Base-by-base conservation (phyloP, 306 rosid genomes). In the Pachyrhizus erosus region DNA sequence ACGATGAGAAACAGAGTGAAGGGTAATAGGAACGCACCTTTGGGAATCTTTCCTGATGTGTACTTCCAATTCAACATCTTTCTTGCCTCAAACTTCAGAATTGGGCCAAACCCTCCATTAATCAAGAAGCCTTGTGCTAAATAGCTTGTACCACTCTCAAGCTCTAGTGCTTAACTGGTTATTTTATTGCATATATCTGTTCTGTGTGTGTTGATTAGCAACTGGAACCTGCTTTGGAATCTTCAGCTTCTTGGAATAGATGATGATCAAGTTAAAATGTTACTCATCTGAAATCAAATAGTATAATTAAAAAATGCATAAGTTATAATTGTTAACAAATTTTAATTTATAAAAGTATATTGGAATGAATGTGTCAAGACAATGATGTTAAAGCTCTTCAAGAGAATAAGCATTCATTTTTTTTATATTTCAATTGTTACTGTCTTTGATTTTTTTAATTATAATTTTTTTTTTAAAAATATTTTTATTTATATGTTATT, bases 41-140 rank as follows among this genome's bases (percentile, higher is more conserved):
- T 73, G 74, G 80, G 76, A 69, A 79, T 52, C 75, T 21, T 80
- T 70, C 71, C 82, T 48, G 84, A 48, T 29, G 74, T 15, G 42
- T 48, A 33, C 37, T 33, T 33, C 5, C 37, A 33, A 29, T 8
- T 83, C 4, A 69, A 76, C 60, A 58, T 64, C 82, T 51, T 24
- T 3, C 8, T 37, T 9, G 9, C 9, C 18, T 78, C 73, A 20
- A 45, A 74, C 15, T 77, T 80, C 24, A 73, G 46, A 58, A 73
- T 43, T 52, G 5, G 12, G 10, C 27, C 8, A 8, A 49, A 0
- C 6, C 1, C 48, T 18, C 3, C 18, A 71, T 15, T 27, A 18
- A 52, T 73, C 18, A 29, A 12, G 5, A 15, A 31, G 18, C 9
- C 0, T 3, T 31, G 11, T n/a, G 46, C 8, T 66, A 18, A 21